These are phyloP conservation scores for Epichloe scottii DNA, from an alignment of 2,329 filamentous ascomycete species.

Conservation along the genomic window DNA sequence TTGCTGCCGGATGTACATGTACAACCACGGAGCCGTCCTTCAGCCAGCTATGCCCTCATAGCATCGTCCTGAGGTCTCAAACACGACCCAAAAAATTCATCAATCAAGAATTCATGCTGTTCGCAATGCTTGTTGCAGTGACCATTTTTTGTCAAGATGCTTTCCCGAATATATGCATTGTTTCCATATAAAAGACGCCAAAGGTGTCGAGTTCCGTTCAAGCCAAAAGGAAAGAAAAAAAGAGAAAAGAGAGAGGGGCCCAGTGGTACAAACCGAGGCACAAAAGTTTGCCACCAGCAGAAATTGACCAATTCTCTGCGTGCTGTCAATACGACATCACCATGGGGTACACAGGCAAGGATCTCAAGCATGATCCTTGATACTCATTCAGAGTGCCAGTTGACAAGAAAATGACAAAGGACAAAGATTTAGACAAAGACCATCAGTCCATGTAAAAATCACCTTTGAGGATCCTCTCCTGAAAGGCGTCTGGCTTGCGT, in stretches of 20 bases:
- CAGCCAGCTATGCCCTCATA: background rate
- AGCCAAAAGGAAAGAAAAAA: background rate
- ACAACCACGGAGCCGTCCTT: background rate
- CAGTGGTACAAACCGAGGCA: background rate
- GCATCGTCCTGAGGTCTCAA: background rate
- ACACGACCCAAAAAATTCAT: background rate
- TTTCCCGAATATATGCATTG: background rate
- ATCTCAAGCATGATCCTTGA: background rate
- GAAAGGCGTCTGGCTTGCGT: constrained; percentile 81
- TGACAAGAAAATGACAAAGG: background rate
- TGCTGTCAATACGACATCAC: background rate
- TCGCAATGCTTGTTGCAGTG: background rate
- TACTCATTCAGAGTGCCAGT: background rate
- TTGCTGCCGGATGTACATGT: background rate
- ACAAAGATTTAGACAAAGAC: background rate
- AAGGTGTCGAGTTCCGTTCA: background rate
- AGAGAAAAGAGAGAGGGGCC: background rate
- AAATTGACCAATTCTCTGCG: no score
- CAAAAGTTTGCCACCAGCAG: background rate
- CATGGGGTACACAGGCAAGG: background rate
- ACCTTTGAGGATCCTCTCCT: constrained; percentile 92
- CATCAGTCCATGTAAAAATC: constrained; percentile 92
- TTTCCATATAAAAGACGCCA: background rate
- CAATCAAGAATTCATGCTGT: background rate
- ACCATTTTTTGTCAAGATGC: background rate